These are phyloP conservation scores for Jasminum sambac DNA, from an alignment of 257 asterid species.

Conservation along the genomic window DNA sequence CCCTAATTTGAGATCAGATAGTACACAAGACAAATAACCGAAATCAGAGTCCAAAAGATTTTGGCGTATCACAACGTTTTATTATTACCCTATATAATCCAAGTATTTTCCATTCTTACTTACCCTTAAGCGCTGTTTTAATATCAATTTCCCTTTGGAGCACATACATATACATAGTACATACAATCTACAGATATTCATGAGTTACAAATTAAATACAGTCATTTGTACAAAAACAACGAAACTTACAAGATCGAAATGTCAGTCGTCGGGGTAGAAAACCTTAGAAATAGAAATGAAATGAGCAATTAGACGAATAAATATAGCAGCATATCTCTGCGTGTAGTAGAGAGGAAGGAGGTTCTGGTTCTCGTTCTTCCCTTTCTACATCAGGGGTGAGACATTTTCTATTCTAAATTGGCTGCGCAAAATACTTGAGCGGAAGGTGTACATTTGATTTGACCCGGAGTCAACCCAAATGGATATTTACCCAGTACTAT, in stretches of 20 bases:
- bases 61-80: neutral
- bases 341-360: conserved; percentile 25
- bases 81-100: conserved; percentile 25
- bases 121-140: neutral
- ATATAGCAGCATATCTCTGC: conserved; percentile 11
- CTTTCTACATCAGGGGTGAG: conserved; percentile 23
- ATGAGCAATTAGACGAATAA: conserved; percentile 22
- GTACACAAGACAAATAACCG: conserved; percentile 29
- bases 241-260: conserved; percentile 28
- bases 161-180: conserved; percentile 13
- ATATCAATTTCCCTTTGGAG: neutral
- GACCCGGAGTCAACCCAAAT: too few species aligned
- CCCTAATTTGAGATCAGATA: conserved; percentile 28
- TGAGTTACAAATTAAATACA: neutral
- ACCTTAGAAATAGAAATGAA: conserved; percentile 28
- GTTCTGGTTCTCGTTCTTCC: conserved; percentile 37
- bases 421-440: neutral
- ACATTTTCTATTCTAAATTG: neutral
- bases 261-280: conserved; percentile 22
- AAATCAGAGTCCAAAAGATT: conserved; percentile 14
- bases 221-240: neutral
- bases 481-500: too few species aligned
- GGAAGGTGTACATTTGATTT: too few species aligned
- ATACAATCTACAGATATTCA: neutral
- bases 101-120: conserved; percentile 21